Base-by-base conservation (phyloP, 139 green algal species). In the Bryopsis sp. region DNA sequence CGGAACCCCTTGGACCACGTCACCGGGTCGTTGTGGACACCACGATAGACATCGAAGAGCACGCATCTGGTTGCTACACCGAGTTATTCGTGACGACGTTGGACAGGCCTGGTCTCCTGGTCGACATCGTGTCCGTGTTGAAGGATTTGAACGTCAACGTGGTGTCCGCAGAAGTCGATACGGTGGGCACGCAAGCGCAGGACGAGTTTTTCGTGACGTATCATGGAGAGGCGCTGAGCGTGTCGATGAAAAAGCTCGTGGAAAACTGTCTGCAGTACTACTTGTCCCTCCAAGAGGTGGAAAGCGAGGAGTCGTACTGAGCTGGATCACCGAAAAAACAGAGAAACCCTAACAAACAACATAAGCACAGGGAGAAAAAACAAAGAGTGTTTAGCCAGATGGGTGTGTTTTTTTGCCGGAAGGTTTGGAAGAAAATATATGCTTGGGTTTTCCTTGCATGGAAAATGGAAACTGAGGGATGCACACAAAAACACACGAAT, bases 61-160 rank as follows among this genome's bases (percentile, higher is more conserved):
- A 74, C 1, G 29, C 61, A 65, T 84, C 80, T 50, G 79, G 77
- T 48, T 72, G 69, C 19, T 84, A 74, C 71, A 76, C 61, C 26
- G 39, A 84, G 24, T 73, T 89, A 8, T 75, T 80, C 34, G 82
- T 88, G 48, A 76, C 46, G 36, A 89, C 81, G 0, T 4, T 32
- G 2, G 83, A 89, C 57, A 67, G 83, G 4, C 78, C 81, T 24
- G 83, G 82, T n/a, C 78, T 88, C 75, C 80, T 90, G 65, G 79
- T 83, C 22, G 79, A 83, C 70, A 80, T 80, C 6, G 72, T 81
- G 26, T 29, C 24, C 26, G 29, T 22, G 37, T 82, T 97, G 0
- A 95, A 95, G 79, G 90, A 97, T 81, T 82, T 97, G 72, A 96
- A 89, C 70, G 80, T 97, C 6, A 95, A 96, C 69, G 93, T 98